Evolutionary conservation across 1,284 basidiomycete species (phyloP), one percentile per base, ranked within the genome.

Genomic region (Cutaneotrichosporon cavernicola): DNA sequence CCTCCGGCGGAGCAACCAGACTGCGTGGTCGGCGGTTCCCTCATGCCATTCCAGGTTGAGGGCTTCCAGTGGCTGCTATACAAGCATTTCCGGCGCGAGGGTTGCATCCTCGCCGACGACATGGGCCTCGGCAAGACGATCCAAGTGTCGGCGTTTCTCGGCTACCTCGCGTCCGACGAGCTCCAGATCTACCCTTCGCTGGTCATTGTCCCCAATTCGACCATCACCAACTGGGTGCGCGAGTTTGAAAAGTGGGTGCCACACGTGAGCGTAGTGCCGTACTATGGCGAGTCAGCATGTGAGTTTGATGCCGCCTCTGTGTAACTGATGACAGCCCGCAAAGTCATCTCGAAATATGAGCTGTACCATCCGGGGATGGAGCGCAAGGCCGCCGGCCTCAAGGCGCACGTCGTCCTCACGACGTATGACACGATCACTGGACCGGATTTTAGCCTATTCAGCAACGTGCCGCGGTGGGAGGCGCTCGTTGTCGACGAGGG

Each of bases 31-130:
- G 81, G 82, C 22, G 82, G 82, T 8, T 40, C 14, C 6, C 83
- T 96, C 56, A 92, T 94, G 90, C 86, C 87, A 30, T 96, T 94
- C 81, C 75, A 95, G 88, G 84, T 96, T 30, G 89, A 93, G 59
- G 95, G 96, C 6, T 88, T 97, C 67, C 95, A 95, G 68, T 97
- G 95, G 93, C 83, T 97, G 34, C 87, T 87, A 66, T 86, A 88
- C 72, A 94, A 96, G 71, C 94, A 93, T 90, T 91, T 88, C 86
- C 88, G 87, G 69, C 84, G 85, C 52, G 91, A 94, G 68, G 88
- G 89, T 46, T 94, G 90, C 70, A 98, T 97, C 69, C 85, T 98
- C n/a, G 94, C 95, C 3, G 96, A 99, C 75, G 96, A 98, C 80
- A 98, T 99, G 96, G 94, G 92, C 60, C 80, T 95, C 70, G 81